These are phyloP conservation scores for Elaeis guineensis DNA, from an alignment of 176 grass and related monocot species.

Conservation along the genomic window DNA sequence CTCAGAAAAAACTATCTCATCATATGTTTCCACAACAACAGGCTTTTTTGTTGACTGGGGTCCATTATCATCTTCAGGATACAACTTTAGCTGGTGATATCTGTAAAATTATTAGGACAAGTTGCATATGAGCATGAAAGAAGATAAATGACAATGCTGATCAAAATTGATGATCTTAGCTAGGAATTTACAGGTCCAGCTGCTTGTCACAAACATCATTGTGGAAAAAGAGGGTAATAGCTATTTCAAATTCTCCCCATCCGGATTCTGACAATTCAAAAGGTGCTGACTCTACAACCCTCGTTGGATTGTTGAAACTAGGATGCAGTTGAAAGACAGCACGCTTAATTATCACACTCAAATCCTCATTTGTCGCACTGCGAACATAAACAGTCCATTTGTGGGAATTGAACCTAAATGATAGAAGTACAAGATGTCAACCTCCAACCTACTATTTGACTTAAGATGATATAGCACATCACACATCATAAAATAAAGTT, in stretches of 20 bases:
- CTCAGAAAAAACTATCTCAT: slow-evolving; percentile 81
- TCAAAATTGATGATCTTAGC: background rate
- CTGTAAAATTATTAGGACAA: slow-evolving; percentile 15
- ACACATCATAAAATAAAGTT: no score
- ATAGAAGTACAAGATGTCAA: background rate
- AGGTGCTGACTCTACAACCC: slow-evolving; percentile 69
- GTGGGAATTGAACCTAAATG: slow-evolving; percentile 61
- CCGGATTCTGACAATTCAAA: slow-evolving; percentile 90
- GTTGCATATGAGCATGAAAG: background rate
- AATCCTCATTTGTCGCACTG: slow-evolving; percentile 78
- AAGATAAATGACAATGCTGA: no score
- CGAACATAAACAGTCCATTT: slow-evolving; percentile 88
- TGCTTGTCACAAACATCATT: slow-evolving; percentile 83
- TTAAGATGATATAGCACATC: no score
- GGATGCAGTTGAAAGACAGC: slow-evolving; percentile 95
- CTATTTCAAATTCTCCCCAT: slow-evolving; percentile 98
- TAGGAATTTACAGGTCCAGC: slow-evolving; percentile 56
- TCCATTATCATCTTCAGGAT: slow-evolving; percentile 68
- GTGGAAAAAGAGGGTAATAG: slow-evolving; percentile 85
- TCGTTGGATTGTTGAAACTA: slow-evolving; percentile 88
- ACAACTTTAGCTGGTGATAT: slow-evolving; percentile 86
- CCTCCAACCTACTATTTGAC: no score
- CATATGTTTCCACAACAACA: slow-evolving; percentile 75
- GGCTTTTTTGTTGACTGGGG: slow-evolving; percentile 81
- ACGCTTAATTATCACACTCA: slow-evolving; percentile 75